Conservation (phyloP, 2,329 filamentous ascomycete species). For the Diplodia intermedia region DNA sequence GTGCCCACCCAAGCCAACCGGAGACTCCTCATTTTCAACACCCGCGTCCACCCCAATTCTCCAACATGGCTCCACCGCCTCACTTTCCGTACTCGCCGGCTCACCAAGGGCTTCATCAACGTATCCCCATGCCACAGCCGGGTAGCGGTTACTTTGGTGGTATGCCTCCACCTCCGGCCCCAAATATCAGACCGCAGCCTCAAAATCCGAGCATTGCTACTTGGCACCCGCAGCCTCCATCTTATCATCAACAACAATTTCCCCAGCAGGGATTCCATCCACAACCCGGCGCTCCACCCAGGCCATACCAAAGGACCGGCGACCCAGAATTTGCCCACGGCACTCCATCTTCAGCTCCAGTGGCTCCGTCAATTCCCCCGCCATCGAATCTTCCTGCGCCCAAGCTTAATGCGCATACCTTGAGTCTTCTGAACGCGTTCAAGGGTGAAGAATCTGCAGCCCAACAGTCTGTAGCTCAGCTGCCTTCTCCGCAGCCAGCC, state of each 20-base stretch:
- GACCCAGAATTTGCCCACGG: constrained; percentile 51
- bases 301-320: constrained; percentile 55
- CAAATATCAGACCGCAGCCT: constrained; percentile 36
- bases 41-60: constrained; percentile 60
- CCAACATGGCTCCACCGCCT: constrained; percentile 57
- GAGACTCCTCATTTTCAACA: constrained; percentile 63
- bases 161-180: constrained; percentile 32
- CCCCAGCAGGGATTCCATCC: constrained; percentile 19
- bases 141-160: constrained; percentile 10
- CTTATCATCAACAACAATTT: constrained; percentile 32
- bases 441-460: constrained; percentile 45
- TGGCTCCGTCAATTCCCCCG: constrained; percentile 59
- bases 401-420: constrained; percentile 63
- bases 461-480: constrained; percentile 35
- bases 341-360: constrained; percentile 39
- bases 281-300: constrained; percentile 40
- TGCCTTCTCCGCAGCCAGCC: constrained; percentile 34
- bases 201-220: constrained; percentile 35
- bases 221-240: constrained; percentile 32
- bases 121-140: constrained; percentile 13
- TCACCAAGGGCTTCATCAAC: constrained; percentile 39
- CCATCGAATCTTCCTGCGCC: constrained; percentile 65
- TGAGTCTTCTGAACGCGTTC: constrained; percentile 66
- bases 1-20: constrained; percentile 60
- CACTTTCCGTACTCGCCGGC: constrained; percentile 55